Evolutionary conservation across 768 basidiomycete genomes (phyloP).

Genomic region (Naganishia friedmannii): DNA sequence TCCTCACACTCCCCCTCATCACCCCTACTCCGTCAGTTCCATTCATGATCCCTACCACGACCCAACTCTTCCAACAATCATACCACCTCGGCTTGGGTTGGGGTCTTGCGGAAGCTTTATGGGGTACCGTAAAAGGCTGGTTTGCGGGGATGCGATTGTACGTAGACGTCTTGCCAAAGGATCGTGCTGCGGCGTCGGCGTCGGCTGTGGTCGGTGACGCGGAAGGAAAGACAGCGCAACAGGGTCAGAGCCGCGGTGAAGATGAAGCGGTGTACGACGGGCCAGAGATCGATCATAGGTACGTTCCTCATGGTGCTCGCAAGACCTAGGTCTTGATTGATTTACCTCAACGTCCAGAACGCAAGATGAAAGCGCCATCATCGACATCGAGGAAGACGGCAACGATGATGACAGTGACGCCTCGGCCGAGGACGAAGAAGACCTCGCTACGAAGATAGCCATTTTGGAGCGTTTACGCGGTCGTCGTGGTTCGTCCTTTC

Average conservation of each 20-base stretch:
- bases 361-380: background rate
- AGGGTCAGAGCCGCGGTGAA: background rate
- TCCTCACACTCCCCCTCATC: conserved; percentile 41
- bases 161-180: conserved; percentile 42
- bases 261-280: no score
- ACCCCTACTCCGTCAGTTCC: conserved; percentile 37
- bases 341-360: no score
- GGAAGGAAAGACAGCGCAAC: background rate
- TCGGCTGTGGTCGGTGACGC: background rate
- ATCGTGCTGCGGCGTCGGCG: background rate
- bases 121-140: conserved; percentile 49
- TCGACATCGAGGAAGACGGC: conserved; percentile 22
- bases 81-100: conserved; percentile 51
- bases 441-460: conserved; percentile 47
- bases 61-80: conserved; percentile 33
- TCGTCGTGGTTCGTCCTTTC: conserved; percentile 40
- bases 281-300: background rate
- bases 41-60: conserved; percentile 3
- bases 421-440: conserved; percentile 42
- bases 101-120: conserved; percentile 47
- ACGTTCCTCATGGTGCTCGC: no score
- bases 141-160: conserved; percentile 45
- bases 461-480: conserved; percentile 46
- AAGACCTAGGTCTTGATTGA: no score
- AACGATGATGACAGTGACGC: conserved; percentile 25